Base-by-base conservation (phyloP, 106 monocot genomes). In the Phalaenopsis aphrodite region DNA sequence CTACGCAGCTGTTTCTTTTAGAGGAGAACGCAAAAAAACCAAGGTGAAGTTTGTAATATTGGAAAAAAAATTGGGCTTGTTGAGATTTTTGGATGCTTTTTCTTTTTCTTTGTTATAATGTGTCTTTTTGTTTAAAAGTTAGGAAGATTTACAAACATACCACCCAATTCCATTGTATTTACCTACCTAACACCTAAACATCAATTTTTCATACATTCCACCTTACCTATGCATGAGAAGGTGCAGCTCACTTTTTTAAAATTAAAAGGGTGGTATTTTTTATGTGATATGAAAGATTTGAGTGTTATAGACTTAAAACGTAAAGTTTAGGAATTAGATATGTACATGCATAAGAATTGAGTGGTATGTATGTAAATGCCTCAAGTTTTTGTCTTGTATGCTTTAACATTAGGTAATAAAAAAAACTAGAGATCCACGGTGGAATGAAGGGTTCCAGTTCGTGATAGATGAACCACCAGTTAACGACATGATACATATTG, bases 381-480 rank as follows among this genome's bases (percentile, higher is more conserved):
- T 30, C 30, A 30, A 30, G 45, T 19, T 18, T 42, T 1, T 1
- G 4, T 42, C 6, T 75, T n/a, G 36, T 45, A 55, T 55, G 57
- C 41, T 36, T 5, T 37, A 36, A 61, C 52, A 14, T 3, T 56
- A 92, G 97, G 80, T 88, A 9, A 79, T 94, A 30, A 92, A 83
- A 83, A 91, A 85, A 80, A 88, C 78, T 49, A 89, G 94, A 47
- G 72, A 92, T 76, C 94, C 98, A 10, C 89, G 89, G 81, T 98
- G 98, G 96, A 84, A 86, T 18, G 92, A 91, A 68, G 90, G 82
- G 52, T 97, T 97, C 73, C 90, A 97, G 78, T 98, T 90, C 75
- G 72, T 87, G 78, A 75, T 98, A 61, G 97, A 94, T 17, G 89
- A 91, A 41, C 75, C 83, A 5, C 92, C 92, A n/a, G 58, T 88